A percentile compares a stretch with the other conserved stretches of the same genome.
Conservation (phyloP, 108 stramenopile genomes). For the Conticribra weissflogii region DNA sequence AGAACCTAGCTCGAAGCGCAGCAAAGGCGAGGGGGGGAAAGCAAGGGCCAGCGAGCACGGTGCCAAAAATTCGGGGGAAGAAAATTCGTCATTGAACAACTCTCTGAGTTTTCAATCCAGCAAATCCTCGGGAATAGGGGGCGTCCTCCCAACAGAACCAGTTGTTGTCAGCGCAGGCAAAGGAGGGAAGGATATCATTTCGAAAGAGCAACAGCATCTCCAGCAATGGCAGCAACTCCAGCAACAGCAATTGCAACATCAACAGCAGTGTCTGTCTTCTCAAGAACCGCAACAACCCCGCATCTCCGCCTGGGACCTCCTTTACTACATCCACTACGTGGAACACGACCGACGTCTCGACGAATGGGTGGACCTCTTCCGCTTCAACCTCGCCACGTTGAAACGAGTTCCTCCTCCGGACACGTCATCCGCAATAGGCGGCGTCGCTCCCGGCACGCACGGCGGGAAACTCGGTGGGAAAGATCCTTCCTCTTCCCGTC, state of each 20-base stretch:
- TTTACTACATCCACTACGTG: conserved; percentile 87
- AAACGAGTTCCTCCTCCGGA: conserved; percentile 19
- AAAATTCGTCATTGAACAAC: too few relatives aligned
- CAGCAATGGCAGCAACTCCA: neutral
- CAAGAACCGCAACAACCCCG: neutral
- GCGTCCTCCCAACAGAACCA: neutral
- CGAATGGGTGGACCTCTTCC: conserved; percentile 78
- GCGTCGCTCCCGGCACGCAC: neutral
- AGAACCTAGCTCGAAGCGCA: conserved; percentile 10
- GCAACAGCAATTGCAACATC: too few relatives aligned
- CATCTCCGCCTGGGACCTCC: conserved; percentile 48
- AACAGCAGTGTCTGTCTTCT: too few relatives aligned
- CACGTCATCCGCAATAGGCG: neutral
- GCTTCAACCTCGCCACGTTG: conserved; percentile 68
- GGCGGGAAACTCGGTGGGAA: neutral
- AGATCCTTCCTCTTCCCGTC: conserved; percentile 11
- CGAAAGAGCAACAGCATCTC: neutral
- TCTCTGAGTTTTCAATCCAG: too few relatives aligned
- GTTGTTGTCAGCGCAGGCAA: neutral
- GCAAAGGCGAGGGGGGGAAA: conserved; percentile 2
- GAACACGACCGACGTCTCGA: conserved; percentile 87
- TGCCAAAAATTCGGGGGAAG: neutral
- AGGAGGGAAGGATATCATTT: neutral
- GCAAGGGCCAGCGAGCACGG: neutral
- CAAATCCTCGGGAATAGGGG: neutral